Percentiles rank a stretch among this genome's conserved stretches.
Evolutionary conservation across 2,329 filamentous ascomycete species (phyloP).

Genomic region (Arthrobotrys conoides): DNA sequence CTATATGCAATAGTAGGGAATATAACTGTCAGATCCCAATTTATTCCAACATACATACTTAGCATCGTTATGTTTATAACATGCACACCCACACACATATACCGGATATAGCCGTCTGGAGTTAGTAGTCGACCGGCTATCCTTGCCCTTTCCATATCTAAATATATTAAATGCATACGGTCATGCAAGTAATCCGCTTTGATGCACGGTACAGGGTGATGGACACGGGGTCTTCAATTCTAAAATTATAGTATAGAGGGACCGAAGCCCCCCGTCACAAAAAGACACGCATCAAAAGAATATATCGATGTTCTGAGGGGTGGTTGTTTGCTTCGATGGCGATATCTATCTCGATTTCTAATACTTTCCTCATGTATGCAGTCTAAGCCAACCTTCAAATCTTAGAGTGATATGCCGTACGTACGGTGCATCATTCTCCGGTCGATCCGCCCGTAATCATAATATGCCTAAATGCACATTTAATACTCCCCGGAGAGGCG

Average conservation of each 20-base stretch:
- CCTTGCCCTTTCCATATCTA: constrained; percentile 14
- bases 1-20: constrained; percentile 5
- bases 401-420: constrained; percentile 12
- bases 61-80: constrained; percentile 12
- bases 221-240: background rate
- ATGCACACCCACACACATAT: background rate
- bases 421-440: constrained; percentile 17
- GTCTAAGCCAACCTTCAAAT: background rate
- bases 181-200: constrained; percentile 33
- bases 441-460: constrained; percentile 29
- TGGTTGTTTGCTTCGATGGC: background rate
- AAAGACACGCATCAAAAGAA: background rate
- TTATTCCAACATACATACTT: constrained; percentile 22
- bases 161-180: constrained; percentile 17
- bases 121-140: constrained; percentile 18
- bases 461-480: constrained; percentile 28
- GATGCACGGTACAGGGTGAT: constrained; percentile 21
- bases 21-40: constrained; percentile 29
- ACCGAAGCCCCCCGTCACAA: background rate
- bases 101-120: constrained; percentile 28
- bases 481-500: constrained; percentile 17
- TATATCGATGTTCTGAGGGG: background rate
- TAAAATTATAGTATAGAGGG: background rate
- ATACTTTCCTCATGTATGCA: background rate
- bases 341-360: constrained; percentile 22